These are phyloP conservation scores for Otatea glauca DNA, from an alignment of 176 grass and related monocot genomes.

Conservation along the genomic window DNA sequence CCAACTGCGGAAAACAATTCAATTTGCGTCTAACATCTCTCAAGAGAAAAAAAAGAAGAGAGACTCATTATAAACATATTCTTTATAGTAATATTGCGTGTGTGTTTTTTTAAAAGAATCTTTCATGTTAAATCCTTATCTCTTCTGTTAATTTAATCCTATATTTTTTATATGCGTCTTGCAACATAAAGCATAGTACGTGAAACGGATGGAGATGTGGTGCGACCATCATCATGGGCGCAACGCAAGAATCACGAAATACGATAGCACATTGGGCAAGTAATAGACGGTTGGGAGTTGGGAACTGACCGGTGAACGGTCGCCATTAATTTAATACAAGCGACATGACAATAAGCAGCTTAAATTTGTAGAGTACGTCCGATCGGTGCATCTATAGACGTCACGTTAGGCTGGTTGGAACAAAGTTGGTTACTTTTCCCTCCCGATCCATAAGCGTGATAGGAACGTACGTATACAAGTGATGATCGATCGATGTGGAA, in stretches of 20 bases:
- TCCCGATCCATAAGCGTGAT: too few relatives aligned
- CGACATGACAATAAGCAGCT: not conserved
- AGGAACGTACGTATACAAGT: not conserved
- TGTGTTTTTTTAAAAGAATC: too few relatives aligned
- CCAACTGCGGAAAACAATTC: not conserved
- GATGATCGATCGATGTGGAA: not conserved
- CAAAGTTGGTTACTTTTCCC: not conserved
- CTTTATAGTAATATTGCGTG: too few relatives aligned
- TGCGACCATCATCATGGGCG: not conserved
- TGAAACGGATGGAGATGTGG: conserved; percentile 2
- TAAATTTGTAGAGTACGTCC: not conserved
- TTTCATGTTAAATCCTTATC: too few relatives aligned
- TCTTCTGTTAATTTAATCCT: too few relatives aligned
- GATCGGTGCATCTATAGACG: not conserved
- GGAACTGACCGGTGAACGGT: not conserved
- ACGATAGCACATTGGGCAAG: not conserved
- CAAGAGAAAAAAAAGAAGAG: too few relatives aligned
- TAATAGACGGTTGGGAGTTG: not conserved
- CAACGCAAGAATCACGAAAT: not conserved
- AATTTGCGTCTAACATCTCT: not conserved
- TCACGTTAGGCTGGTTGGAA: not conserved
- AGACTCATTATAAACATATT: too few relatives aligned
- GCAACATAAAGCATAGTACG: not conserved
- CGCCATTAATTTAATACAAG: not conserved
- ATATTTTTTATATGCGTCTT: too few relatives aligned